These are phyloP conservation scores for Clarireedia paspali DNA, from an alignment of 2,329 filamentous ascomycete species.

Conservation along the genomic window DNA sequence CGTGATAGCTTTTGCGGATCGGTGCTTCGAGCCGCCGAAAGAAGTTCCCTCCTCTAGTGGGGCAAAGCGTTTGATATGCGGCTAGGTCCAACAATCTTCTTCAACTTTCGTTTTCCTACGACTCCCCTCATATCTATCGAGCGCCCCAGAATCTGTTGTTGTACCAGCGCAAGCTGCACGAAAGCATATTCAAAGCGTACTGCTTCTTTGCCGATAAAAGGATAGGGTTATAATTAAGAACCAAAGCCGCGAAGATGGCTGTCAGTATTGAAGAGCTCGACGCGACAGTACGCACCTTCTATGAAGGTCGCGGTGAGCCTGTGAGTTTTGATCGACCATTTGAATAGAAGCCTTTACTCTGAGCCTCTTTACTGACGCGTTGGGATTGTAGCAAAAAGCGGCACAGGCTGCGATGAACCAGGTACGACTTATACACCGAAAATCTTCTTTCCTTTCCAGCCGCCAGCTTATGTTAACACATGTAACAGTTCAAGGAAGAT, in stretches of 20 bases:
- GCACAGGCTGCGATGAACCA: conserved; percentile 90
- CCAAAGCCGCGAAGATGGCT: conserved; percentile 45
- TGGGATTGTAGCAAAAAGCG: conserved; percentile 74
- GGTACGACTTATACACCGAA: conserved; percentile 44
- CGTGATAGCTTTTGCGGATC: too few species aligned
- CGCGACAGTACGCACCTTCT: conserved; percentile 92
- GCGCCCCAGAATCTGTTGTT: conserved; percentile 11
- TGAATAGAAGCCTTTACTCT: conserved; percentile 2
- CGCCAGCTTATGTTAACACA: conserved; percentile 17
- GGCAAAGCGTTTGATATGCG: conserved; percentile 16
- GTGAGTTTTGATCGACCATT: conserved; percentile 43
- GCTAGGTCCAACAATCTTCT: conserved; percentile 14
- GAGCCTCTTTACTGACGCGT: conserved; percentile 31
- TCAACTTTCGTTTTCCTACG: conserved; percentile 13
- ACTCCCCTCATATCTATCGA: conserved; percentile 15
- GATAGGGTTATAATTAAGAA: conserved; percentile 18
- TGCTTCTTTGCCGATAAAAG: conserved; percentile 17
- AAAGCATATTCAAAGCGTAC: conserved; percentile 12
- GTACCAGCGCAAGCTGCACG: conserved; percentile 23
- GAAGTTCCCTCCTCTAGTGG: conserved; percentile 12
- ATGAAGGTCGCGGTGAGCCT: conserved; percentile 90
- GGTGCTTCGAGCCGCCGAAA: neutral
- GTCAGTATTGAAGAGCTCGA: conserved; percentile 89
- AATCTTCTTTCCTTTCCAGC: conserved; percentile 1
- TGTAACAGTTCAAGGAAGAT: conserved; percentile 87